A percentile compares a stretch with the other conserved stretches of the same genome.
phyloP scores from a whole-genome alignment of 2,329 filamentous ascomycete genomes.

The Hymenoscyphus salicellus region DNA sequence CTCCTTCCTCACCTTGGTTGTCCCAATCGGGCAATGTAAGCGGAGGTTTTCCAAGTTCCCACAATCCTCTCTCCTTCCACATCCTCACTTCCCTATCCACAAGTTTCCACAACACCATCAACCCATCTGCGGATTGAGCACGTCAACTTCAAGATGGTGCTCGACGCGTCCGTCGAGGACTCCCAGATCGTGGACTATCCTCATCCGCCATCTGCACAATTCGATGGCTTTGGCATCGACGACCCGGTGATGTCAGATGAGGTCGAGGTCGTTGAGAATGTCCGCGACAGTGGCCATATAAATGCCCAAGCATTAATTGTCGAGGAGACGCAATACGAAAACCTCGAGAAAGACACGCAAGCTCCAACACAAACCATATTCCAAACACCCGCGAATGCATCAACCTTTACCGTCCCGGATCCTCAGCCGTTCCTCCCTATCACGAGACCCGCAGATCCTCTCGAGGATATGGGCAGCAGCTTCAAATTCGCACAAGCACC shows the following conservation, averaged over 20 bases:
- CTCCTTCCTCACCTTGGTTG: background rate
- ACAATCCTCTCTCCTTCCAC: background rate
- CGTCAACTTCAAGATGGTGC: background rate
- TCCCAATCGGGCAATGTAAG: background rate
- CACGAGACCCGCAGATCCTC: background rate
- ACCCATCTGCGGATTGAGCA: background rate
- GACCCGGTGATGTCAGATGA: background rate
- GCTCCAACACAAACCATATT: conserved; percentile 2
- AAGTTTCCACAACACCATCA: background rate
- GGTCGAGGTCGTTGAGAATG: background rate
- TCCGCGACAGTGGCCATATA: background rate
- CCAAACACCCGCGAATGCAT: background rate
- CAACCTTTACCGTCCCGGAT: background rate
- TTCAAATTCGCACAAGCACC: conserved; percentile 6
- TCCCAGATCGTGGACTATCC: background rate
- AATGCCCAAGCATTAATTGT: conserved; percentile 3
- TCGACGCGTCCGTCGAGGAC: background rate
- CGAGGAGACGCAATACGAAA: conserved; percentile 26
- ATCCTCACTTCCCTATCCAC: background rate
- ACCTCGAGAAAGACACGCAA: conserved; percentile 27
- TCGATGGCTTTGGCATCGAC: background rate
- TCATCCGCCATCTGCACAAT: background rate
- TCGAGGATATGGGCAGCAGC: background rate
- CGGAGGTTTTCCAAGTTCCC: background rate
- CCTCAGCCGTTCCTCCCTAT: background rate